Conservation (phyloP, 2,329 filamentous ascomycete species). For the Botrytis medusae region DNA sequence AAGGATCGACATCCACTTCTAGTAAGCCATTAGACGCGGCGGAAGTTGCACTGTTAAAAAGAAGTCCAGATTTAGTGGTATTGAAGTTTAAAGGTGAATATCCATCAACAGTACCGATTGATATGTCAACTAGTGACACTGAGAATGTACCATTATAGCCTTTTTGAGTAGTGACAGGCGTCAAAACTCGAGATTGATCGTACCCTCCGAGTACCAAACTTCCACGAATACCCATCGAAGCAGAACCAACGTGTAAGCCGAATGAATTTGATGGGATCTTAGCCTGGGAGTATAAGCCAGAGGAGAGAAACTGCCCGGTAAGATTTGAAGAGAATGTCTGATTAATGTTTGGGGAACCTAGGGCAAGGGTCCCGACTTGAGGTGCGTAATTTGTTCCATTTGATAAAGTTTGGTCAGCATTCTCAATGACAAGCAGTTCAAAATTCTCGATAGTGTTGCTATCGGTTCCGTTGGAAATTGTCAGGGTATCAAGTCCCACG, state of each 20-base stretch:
- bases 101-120: constrained; percentile 29
- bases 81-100: constrained; percentile 26
- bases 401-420: not conserved
- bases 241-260: constrained; percentile 32
- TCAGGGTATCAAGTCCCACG: constrained; percentile 7
- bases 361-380: not conserved
- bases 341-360: not conserved
- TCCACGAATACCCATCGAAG: constrained; percentile 23
- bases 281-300: constrained; percentile 8
- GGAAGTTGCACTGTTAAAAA: constrained; percentile 14
- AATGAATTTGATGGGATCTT: constrained; percentile 30
- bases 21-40: constrained; percentile 24
- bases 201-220: constrained; percentile 32
- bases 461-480: not conserved
- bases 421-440: constrained; percentile 8
- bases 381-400: not conserved
- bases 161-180: constrained; percentile 23
- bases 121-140: constrained; percentile 26
- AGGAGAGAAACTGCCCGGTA: constrained; percentile 6
- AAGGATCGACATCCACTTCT: constrained; percentile 26
- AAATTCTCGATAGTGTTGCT: not conserved
- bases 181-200: constrained; percentile 29
- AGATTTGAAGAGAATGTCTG: constrained; percentile 7
- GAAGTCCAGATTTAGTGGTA: constrained; percentile 23
- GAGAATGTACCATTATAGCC: constrained; percentile 17